These are phyloP conservation scores for Avena eriantha DNA, from an alignment of 176 grass and related monocot genomes.

Conservation along the genomic window DNA sequence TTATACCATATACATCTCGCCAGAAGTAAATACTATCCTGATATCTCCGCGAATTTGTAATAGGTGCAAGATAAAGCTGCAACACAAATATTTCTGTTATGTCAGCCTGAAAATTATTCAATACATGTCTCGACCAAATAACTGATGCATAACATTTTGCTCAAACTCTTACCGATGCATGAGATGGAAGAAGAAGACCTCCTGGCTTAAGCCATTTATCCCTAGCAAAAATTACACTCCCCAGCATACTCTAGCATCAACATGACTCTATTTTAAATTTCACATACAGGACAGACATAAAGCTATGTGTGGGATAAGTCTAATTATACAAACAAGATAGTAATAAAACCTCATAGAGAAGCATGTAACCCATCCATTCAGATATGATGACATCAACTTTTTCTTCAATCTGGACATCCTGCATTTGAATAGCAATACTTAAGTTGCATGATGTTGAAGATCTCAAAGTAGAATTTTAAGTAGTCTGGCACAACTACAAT, in stretches of 20 bases:
- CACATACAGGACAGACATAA: conserved; percentile 11
- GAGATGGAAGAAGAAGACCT: conserved; percentile 97
- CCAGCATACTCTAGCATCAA: conserved; percentile 86
- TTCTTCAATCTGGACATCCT: conserved; percentile 95
- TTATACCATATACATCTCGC: conserved; percentile 97
- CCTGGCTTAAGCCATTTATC: conserved; percentile 99
- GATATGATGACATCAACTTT: conserved; percentile 98
- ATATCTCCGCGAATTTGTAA: conserved; percentile 84
- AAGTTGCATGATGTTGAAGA: conserved; percentile 6
- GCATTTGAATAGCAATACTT: conserved; percentile 29
- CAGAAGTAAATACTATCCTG: conserved; percentile 95
- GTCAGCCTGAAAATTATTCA: conserved; percentile 36
- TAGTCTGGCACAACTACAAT: conserved; percentile 10
- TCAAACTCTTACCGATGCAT: conserved; percentile 73
- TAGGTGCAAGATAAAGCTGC: conserved; percentile 95
- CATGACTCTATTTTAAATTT: conserved; percentile 41
- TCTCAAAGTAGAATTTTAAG: conserved; percentile 27
- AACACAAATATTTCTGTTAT: conserved; percentile 38
- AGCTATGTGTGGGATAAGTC: background rate
- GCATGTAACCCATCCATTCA: conserved; percentile 99
- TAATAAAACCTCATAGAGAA: conserved; percentile 83
- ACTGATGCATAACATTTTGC: background rate
- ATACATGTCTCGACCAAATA: conserved; percentile 28
- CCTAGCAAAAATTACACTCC: conserved; percentile 93
- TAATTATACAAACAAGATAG: conserved; percentile 23